Evolutionary conservation across 2,329 filamentous ascomycete genomes (phyloP).

Genomic region (Tolypocladium ovalisporum): DNA sequence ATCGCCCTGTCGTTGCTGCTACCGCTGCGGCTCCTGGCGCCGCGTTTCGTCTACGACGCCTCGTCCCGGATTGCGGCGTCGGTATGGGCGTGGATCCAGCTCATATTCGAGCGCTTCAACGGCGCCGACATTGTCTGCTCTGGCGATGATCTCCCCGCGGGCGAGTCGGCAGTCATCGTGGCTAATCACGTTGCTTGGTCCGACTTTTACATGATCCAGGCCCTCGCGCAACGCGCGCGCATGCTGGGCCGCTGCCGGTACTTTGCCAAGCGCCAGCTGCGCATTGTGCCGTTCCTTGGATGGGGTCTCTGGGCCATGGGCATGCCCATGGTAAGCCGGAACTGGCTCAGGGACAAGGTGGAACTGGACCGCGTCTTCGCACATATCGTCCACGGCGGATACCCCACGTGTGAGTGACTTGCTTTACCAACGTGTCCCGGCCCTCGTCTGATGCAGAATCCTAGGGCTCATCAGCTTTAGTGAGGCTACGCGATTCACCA

Average conservation of each 20-base stretch:
- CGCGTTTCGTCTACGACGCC: slow-evolving; percentile 37
- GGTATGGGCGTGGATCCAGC: slow-evolving; percentile 47
- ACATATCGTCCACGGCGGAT: slow-evolving; percentile 37
- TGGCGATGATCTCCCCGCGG: slow-evolving; percentile 36
- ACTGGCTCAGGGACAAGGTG: slow-evolving; percentile 44
- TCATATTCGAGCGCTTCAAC: slow-evolving; percentile 43
- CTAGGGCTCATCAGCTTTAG: slow-evolving; percentile 54
- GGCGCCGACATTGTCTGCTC: slow-evolving; percentile 40
- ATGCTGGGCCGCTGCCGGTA: slow-evolving; percentile 54
- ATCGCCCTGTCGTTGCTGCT: slow-evolving; percentile 37
- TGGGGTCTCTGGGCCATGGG: slow-evolving; percentile 56
- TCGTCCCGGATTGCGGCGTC: slow-evolving; percentile 43
- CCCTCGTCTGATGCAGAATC: not conserved
- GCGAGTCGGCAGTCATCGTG: slow-evolving; percentile 50
- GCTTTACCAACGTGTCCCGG: not conserved
- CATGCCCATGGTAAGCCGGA: slow-evolving; percentile 51
- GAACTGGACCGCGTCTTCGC: slow-evolving; percentile 48
- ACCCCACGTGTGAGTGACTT: slow-evolving; percentile 44
- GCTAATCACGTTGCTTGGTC: slow-evolving; percentile 51
- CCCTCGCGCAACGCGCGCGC: slow-evolving; percentile 36
- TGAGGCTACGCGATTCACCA: slow-evolving; percentile 50
- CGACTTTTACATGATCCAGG: slow-evolving; percentile 56
- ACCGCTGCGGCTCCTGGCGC: slow-evolving; percentile 33
- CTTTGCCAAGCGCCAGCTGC: slow-evolving; percentile 50
- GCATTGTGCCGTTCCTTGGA: slow-evolving; percentile 48